These are phyloP conservation scores for Penicillium malachiteum DNA, from an alignment of 495 filamentous ascomycete genomes.

Conservation along the genomic window DNA sequence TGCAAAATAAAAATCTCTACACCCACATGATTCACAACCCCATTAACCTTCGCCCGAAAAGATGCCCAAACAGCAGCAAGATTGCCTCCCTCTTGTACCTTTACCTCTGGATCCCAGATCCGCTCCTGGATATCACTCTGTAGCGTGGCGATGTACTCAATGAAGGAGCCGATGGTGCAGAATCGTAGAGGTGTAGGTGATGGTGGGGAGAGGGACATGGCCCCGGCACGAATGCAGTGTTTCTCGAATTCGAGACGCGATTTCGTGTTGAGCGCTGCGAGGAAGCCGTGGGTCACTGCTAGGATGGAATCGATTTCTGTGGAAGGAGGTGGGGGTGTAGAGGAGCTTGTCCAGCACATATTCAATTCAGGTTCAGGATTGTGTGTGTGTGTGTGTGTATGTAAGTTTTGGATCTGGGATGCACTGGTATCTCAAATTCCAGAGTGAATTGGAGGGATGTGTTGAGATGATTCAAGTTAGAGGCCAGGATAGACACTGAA, in stretches of 20 bases:
- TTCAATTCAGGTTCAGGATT: background rate
- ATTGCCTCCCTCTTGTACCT: slow-evolving; percentile 32
- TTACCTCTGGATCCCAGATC: slow-evolving; percentile 40
- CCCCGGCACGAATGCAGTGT: slow-evolving; percentile 37
- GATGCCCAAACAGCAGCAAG: slow-evolving; percentile 43
- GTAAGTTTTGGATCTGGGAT: background rate
- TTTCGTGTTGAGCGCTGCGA: slow-evolving; percentile 32
- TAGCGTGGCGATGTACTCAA: slow-evolving; percentile 33
- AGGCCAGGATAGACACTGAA: background rate
- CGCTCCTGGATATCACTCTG: slow-evolving; percentile 38
- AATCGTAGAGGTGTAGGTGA: slow-evolving; percentile 33
- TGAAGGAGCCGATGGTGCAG: slow-evolving; percentile 40
- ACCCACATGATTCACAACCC: slow-evolving; percentile 40
- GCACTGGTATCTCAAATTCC: background rate
- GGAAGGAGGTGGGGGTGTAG: slow-evolving; percentile 3
- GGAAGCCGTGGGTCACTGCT: slow-evolving; percentile 32
- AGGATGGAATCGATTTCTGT: slow-evolving; percentile 35
- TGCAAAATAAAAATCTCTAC: slow-evolving; percentile 41
- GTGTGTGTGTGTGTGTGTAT: background rate
- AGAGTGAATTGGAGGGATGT: background rate
- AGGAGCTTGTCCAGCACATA: slow-evolving; percentile 26
- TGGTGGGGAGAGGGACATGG: slow-evolving; percentile 40
- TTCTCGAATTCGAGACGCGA: slow-evolving; percentile 37
- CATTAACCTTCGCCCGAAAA: slow-evolving; percentile 40
- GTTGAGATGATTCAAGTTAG: background rate